These are phyloP conservation scores for Piper betle DNA, from an alignment of 164 flowering plant genomes.

Conservation along the genomic window DNA sequence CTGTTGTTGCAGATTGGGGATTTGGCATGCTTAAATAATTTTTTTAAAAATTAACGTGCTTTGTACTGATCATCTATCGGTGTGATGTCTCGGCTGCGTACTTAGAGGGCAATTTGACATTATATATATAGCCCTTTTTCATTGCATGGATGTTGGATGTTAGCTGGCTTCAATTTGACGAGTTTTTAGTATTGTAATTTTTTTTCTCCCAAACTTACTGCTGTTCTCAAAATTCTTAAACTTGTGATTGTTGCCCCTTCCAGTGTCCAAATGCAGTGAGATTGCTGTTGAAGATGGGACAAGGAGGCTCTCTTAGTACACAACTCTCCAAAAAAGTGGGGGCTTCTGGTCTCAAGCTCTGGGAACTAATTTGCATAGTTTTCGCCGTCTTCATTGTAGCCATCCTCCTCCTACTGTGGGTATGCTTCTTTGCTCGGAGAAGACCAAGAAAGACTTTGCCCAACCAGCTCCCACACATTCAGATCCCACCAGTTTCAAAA, in stretches of 20 bases:
- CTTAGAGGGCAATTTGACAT: no score
- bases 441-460: constrained; percentile 35
- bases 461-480: constrained; percentile 30
- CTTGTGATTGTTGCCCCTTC: background rate
- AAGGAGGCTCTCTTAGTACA: constrained; percentile 24
- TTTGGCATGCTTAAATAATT: no score
- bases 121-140: background rate
- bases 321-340: constrained; percentile 39
- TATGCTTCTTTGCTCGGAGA: constrained; percentile 48
- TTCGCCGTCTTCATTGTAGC: constrained; percentile 41
- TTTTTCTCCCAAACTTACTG: no score
- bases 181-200: no score
- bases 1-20: no score
- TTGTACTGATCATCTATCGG: no score
- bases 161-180: no score
- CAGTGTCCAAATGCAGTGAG: background rate
- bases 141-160: background rate
- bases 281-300: constrained; percentile 23
- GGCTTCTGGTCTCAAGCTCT: constrained; percentile 48
- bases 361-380: constrained; percentile 49
- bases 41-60: no score
- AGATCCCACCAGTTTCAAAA: constrained; percentile 38
- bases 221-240: no score
- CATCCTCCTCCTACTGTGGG: constrained; percentile 32
- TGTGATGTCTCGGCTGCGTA: no score